Evolutionary conservation across 495 filamentous ascomycete genomes (phyloP), one percentile per base, ranked within the genome.

Genomic region (Neurospora tetrasperma): DNA sequence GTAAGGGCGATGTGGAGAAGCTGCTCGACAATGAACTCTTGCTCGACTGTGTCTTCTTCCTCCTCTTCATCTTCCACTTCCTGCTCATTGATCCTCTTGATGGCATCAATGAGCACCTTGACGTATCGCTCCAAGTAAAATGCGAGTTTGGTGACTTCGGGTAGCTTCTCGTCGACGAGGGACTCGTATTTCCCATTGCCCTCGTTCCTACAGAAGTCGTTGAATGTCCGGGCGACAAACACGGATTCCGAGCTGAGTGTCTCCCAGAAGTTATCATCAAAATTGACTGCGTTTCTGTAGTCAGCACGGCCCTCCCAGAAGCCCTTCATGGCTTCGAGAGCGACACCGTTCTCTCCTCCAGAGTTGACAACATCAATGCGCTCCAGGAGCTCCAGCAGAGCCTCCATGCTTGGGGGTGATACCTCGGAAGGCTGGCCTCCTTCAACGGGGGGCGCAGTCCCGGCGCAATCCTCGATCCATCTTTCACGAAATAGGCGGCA

Each of bases 281-380:
- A 97, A 27, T 85, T 82, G 70, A 98, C 85, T 18, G 86, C 89
- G 42, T 96, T 93, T 5, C 93, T 85, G 78, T 98, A 97, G 78
- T 99, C 96, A 3, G 93, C 91, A 35, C 96, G 89, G 41, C 94
- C 93, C 76, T 94, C 91, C 96, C 96, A 99, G 84, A 99, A 98
- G 69, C 92, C 91, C 73, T 88, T 90, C 92, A 99, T 95, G 4
- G 96, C 96, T 76, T 97, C 93, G 27, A 94, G 87, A 1, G 92
- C 94, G 46, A 98, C 92, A 5, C 96, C 96, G 74, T 90, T 92
- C 78, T 98, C 94, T 35, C 91, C 88, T 20, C 94, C 94, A 12
- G 96, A 94, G 77, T 94, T 96, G 73, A 94, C 88, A 12, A 98
- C 87, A 77, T 98, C 94, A 73, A 99, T 94, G 73, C 96, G 90